Evolutionary conservation across 257 asterid species (phyloP).

Genomic region (Solanum habrochaites): DNA sequence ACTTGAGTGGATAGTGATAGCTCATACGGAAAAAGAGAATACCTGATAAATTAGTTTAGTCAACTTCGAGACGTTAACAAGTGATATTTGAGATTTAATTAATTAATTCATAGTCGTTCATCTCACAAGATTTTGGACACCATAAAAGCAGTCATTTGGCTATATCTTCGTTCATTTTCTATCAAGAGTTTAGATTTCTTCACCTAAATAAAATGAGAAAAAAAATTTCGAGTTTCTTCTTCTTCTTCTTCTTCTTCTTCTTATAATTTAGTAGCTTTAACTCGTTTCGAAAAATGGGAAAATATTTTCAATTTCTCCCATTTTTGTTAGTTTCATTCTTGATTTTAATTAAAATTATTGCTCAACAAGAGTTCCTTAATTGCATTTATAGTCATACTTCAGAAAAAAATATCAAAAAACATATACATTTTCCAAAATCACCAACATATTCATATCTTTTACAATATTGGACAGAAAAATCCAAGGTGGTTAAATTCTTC

Average conservation of each 20-base stretch:
- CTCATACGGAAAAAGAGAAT: not conserved
- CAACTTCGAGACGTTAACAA: not conserved
- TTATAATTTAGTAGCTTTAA: not conserved
- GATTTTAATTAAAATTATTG: not conserved
- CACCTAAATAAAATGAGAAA: not conserved
- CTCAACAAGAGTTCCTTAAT: not conserved
- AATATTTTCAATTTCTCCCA: not conserved
- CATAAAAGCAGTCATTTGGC: not conserved
- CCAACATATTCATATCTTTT: slow-evolving; percentile 10
- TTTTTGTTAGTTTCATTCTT: not conserved
- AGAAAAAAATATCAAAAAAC: not conserved
- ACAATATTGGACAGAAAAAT: slow-evolving; percentile 14
- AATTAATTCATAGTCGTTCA: no score
- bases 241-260: not conserved
- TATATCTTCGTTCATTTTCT: not conserved
- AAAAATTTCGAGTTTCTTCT: no score
- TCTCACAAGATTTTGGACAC: not conserved
- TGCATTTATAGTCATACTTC: not conserved
- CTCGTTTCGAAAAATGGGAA: not conserved
- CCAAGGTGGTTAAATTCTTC: slow-evolving; percentile 18
- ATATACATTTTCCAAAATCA: not conserved
- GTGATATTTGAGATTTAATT: not conserved
- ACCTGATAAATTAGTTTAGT: not conserved
- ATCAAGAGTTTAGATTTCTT: not conserved
- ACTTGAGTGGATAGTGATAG: not conserved